A percentile compares a stretch with the other conserved stretches of the same genome.
Evolutionary conservation across 177 flowering plant species (phyloP).

Genomic region (Vitis hybrid): DNA sequence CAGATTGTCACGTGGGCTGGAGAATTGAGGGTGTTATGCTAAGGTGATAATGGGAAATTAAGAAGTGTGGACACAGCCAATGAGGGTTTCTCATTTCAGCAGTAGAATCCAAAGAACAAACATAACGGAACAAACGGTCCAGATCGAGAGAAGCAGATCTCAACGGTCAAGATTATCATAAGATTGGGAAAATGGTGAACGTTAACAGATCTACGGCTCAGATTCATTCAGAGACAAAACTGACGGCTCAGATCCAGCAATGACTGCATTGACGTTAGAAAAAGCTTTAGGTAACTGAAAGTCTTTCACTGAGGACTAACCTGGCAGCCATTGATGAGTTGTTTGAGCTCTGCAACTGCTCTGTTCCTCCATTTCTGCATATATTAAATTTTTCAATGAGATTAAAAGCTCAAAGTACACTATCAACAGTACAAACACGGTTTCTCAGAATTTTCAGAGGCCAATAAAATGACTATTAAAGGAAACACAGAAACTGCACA

Average conservation of each 20-base stretch:
- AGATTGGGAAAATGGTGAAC: neutral
- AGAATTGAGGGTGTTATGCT: neutral
- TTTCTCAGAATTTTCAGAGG: too few species aligned
- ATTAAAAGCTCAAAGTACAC: too few species aligned
- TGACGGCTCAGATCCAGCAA: slow-evolving; percentile 22
- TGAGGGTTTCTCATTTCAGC: neutral
- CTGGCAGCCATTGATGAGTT: slow-evolving; percentile 55
- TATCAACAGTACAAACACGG: too few species aligned
- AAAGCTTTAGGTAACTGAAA: neutral
- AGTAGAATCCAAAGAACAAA: slow-evolving; percentile 17
- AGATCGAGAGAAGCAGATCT: slow-evolving; percentile 34
- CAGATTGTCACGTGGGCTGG: too few species aligned
- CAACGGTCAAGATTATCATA: slow-evolving; percentile 16
- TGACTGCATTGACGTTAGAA: neutral
- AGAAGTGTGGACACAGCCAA: neutral
- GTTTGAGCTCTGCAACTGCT: slow-evolving; percentile 44
- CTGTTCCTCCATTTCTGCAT: slow-evolving; percentile 26
- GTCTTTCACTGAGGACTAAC: slow-evolving; percentile 17
- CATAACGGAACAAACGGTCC: slow-evolving; percentile 38
- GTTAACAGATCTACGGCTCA: slow-evolving; percentile 14
- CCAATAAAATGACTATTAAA: too few species aligned
- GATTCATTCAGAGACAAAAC: slow-evolving; percentile 4
- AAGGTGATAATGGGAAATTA: neutral
- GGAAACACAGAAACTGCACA: too few species aligned
- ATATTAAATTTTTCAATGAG: too few species aligned